These are phyloP conservation scores for Eimeria necatrix DNA, from an alignment of 169 alveolate genomes.

Conservation along the genomic window DNA sequence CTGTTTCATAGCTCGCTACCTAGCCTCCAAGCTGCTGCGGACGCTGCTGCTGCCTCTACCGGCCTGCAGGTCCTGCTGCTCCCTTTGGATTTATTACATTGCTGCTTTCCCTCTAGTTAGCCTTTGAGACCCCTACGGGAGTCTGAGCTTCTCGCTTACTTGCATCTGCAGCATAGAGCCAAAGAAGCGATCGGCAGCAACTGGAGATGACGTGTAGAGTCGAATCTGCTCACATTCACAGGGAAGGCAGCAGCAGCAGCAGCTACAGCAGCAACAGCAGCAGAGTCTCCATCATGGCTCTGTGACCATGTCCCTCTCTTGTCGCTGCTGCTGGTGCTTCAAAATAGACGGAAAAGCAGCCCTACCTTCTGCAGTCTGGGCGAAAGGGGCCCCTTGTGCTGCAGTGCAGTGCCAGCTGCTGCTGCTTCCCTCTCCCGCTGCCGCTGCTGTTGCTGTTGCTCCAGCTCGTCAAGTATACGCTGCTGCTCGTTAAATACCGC, in stretches of 20 bases:
- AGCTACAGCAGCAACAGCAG: conserved; percentile 2
- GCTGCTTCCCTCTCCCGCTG: conserved; percentile 46
- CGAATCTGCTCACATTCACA: conserved; percentile 53
- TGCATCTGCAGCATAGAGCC: conserved; percentile 44
- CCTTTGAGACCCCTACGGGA: background rate
- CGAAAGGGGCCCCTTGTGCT: conserved; percentile 61
- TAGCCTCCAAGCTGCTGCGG: background rate
- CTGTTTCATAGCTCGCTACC: background rate
- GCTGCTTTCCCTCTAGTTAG: too few relatives aligned
- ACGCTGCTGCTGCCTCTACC: background rate
- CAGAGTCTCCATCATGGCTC: background rate
- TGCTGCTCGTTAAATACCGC: background rate
- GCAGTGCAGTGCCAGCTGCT: conserved; percentile 73
- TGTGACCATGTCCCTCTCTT: background rate
- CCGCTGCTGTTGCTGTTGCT: conserved; percentile 2
- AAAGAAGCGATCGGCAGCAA: conserved; percentile 51
- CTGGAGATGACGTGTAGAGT: conserved; percentile 22
- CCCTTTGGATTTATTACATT: background rate
- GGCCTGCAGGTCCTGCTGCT: background rate
- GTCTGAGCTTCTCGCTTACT: background rate
- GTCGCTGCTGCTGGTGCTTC: background rate
- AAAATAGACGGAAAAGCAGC: background rate
- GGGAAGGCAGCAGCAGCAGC: background rate
- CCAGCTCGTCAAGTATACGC: background rate
- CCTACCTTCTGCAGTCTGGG: conserved; percentile 51